Base-by-base conservation (phyloP, 164 flowering plant genomes). In the Vitis rupestris region DNA sequence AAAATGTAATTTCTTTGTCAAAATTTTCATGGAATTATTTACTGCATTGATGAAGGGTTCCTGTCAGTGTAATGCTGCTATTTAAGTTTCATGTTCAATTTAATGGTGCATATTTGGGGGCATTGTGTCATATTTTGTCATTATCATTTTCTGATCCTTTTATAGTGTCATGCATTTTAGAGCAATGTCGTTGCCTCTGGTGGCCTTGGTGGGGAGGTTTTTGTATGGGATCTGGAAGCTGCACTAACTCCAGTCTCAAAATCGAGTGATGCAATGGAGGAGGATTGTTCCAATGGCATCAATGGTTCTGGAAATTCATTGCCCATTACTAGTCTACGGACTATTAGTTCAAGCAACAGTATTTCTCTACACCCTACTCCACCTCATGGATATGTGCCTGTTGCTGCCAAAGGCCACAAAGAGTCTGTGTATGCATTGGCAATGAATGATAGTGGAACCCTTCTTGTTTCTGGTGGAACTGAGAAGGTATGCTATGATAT, bases 151-250 rank as follows among this genome's bases (percentile, higher is more conserved):
- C 88, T 90, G 81, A 90, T 87, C 78, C 70, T 82, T 72, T 82
- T 77, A 59, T 90, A 87, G 91, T 88, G 79, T 81, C 88, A 76
- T 86, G 84, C 82, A 76, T 88, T 86, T 83, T 89, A 95, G 99
- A 89, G 89, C 84, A 93, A 91, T 83, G 64, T 87, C 76, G 87
- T 95, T 81, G 97, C 98, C 68, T 95, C 99, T 63, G 98, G 93
- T 80, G 99, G 98, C 74, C 99, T 95, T 81, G 99, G 99, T 66
- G 98, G 97, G 67, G 98, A 93, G 86, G 94, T 95, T 37, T 95
- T 93, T 70, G 63, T 95, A 70, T 95, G 99, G 99, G 99, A 95
- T 79, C 78, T 95, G 67, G 99, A 95, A 80, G 92, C 97, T 77
- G 96, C 98, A 30, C 82, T 84, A 59, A 66, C 87, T 71, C 92